Conservation (phyloP, 2,329 filamentous ascomycete genomes). For the Zasmidium cellare region DNA sequence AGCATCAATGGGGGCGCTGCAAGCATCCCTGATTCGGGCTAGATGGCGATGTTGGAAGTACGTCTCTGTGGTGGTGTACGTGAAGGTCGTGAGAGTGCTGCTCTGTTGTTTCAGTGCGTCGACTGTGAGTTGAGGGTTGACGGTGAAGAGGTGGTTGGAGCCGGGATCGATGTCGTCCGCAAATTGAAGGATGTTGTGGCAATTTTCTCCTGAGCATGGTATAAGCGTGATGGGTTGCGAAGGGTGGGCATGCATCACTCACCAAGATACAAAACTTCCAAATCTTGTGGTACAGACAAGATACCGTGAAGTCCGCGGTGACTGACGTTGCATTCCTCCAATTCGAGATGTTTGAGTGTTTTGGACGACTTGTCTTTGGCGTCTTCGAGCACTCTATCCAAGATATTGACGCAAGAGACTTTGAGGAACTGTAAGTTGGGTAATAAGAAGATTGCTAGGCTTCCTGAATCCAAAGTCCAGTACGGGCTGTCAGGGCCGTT, state of each 20-base stretch:
- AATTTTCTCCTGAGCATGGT: constrained; percentile 16
- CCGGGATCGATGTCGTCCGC: constrained; percentile 12
- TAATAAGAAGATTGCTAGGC: constrained; percentile 17
- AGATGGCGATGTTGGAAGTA: constrained; percentile 8
- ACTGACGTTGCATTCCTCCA: constrained; percentile 26
- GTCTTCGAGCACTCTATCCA: constrained; percentile 6
- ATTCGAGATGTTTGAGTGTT: constrained; percentile 18
- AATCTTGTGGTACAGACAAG: constrained; percentile 18
- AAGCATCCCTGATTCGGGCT: background rate
- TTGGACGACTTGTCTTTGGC: constrained; percentile 3
- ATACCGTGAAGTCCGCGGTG: constrained; percentile 21
- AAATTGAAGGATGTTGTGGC: constrained; percentile 22
- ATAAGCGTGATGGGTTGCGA: background rate
- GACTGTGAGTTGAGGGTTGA: constrained; percentile 11
- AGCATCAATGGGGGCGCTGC: constrained; percentile 11
- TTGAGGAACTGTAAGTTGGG: constrained; percentile 19
- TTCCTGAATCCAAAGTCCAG: constrained; percentile 19
- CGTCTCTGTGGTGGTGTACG: constrained; percentile 16
- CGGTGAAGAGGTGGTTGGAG: constrained; percentile 22
- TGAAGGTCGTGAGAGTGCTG: constrained; percentile 17
- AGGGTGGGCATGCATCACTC: background rate
- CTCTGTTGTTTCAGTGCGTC: constrained; percentile 22
- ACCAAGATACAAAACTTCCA: constrained; percentile 21
- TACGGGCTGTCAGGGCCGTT: constrained; percentile 25
- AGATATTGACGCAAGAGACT: constrained; percentile 27